A percentile compares a stretch with the other conserved stretches of the same genome.
phyloP scores from a whole-genome alignment of 495 filamentous ascomycete species.

The Tuber aestivum region DNA sequence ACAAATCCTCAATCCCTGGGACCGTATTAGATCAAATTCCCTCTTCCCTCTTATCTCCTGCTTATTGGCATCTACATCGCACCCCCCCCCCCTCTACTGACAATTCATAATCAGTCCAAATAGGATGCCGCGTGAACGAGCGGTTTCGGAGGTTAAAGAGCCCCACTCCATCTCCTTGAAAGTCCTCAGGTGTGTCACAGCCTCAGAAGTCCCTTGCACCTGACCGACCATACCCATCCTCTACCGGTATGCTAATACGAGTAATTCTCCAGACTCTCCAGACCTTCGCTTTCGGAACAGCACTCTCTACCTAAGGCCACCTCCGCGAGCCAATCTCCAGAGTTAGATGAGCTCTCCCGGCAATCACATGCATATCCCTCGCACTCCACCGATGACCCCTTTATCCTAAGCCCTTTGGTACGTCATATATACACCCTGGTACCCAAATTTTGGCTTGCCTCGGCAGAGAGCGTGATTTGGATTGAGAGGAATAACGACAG shows the following conservation, averaged over 20 bases:
- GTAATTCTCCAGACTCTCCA: slow-evolving; percentile 48
- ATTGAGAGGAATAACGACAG: slow-evolving; percentile 8
- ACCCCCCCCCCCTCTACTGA: not conserved
- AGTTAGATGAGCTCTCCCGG: slow-evolving; percentile 26
- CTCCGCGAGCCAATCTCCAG: slow-evolving; percentile 21
- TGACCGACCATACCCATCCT: slow-evolving; percentile 31
- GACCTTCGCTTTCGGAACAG: slow-evolving; percentile 54
- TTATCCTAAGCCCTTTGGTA: slow-evolving; percentile 59
- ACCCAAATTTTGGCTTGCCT: not conserved
- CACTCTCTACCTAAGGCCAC: slow-evolving; percentile 30
- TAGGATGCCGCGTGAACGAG: slow-evolving; percentile 41
- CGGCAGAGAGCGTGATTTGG: not conserved
- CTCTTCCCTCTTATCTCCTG: not conserved
- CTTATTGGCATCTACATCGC: not conserved
- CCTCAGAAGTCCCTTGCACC: slow-evolving; percentile 3
- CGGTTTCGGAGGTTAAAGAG: slow-evolving; percentile 38
- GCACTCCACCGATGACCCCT: slow-evolving; percentile 48
- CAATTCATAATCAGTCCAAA: not conserved
- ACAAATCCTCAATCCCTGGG: not conserved
- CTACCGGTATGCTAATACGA: no score
- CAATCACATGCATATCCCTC: slow-evolving; percentile 46
- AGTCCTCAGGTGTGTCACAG: slow-evolving; percentile 51
- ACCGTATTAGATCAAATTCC: not conserved
- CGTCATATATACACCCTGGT: slow-evolving; percentile 11
- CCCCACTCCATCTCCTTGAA: slow-evolving; percentile 43